Base-by-base conservation (phyloP, 768 basidiomycete genomes). In the Boletus rubropictus region DNA sequence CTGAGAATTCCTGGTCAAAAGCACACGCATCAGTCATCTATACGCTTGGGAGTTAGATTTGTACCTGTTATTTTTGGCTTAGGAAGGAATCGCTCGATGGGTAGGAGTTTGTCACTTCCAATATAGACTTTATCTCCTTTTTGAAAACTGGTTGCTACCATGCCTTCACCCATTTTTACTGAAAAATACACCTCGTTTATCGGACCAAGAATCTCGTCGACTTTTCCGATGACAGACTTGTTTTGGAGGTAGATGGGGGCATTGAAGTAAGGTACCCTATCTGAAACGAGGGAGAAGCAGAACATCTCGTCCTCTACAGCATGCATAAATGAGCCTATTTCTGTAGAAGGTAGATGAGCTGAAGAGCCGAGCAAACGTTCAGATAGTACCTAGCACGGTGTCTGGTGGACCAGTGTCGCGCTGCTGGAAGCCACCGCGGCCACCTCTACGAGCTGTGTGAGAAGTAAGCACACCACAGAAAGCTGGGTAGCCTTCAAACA, bases 121-220 rank as follows among this genome's bases (percentile, higher is more conserved):
- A 99, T 97, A 67, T 89, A 99, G 36, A 99, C 89, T 65, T 95
- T 97, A 73, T 99, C 96, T 37, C 96, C 96, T 61, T 87, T 89
- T 72, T 95, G 89, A 72, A 99, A 99, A 65, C 89, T 92, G 55
- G 72, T 85, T 7, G 96, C 94, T 39, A 94, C 81, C 85, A 98
- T 92, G 27, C 96, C 96, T 48, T 89, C 85, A 17, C 84, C 81
- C 87, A 97, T 96, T 74, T 98, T 99, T 54, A 99, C 79, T 3
- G 93, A 94, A 63, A 99, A 98, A 69, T 82, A 98, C 49, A 98
- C 93, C 65, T 98, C 92, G 64, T 96, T 99, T 66, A 99, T 94
- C 14, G 96, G 95, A 3, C 96, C 96, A n/a, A 99, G 79, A 56
- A 99, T 98, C 69, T 99, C 96, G 69, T 99, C 96, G 34, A 99